These are phyloP conservation scores for Lactifluus hygrophoroides DNA, from an alignment of 768 basidiomycete species.

Conservation along the genomic window DNA sequence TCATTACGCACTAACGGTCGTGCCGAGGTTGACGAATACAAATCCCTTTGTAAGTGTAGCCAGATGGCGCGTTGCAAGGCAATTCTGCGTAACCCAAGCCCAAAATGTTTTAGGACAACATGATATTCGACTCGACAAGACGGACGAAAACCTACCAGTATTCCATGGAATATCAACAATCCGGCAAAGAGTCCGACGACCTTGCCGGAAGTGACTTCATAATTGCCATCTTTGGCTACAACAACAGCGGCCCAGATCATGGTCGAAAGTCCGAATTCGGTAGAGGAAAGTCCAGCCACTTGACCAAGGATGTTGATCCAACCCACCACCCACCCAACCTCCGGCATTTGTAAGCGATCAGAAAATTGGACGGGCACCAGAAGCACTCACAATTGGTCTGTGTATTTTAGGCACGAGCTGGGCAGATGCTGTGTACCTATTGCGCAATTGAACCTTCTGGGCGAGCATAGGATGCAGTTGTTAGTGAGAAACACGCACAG, in stretches of 20 bases:
- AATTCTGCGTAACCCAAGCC: conserved; percentile 37
- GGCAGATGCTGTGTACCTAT: conserved; percentile 75
- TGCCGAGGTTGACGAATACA: conserved; percentile 82
- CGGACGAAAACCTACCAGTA: conserved; percentile 38
- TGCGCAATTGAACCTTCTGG: not conserved
- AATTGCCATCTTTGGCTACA: conserved; percentile 51
- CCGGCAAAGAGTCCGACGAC: conserved; percentile 71
- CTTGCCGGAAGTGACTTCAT: conserved; percentile 57
- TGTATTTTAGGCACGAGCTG: conserved; percentile 55
- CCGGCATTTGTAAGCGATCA: not conserved
- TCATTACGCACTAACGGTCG: conserved; percentile 48
- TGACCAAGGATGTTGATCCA: conserved; percentile 83
- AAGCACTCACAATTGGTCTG: conserved; percentile 46
- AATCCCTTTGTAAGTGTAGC: conserved; percentile 67
- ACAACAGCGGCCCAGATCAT: conserved; percentile 78
- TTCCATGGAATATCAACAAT: conserved; percentile 69
- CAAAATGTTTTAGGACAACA: not conserved
- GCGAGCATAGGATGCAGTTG: not conserved
- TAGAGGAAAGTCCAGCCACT: conserved; percentile 78
- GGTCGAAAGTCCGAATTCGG: conserved; percentile 70
- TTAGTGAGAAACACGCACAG: conserved; percentile 34
- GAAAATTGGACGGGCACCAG: not conserved
- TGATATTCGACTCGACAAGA: not conserved
- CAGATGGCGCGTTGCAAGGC: conserved; percentile 64
- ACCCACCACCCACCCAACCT: conserved; percentile 73